Base-by-base conservation (phyloP, 2,329 filamentous ascomycete species). In the Epichloe sp. region DNA sequence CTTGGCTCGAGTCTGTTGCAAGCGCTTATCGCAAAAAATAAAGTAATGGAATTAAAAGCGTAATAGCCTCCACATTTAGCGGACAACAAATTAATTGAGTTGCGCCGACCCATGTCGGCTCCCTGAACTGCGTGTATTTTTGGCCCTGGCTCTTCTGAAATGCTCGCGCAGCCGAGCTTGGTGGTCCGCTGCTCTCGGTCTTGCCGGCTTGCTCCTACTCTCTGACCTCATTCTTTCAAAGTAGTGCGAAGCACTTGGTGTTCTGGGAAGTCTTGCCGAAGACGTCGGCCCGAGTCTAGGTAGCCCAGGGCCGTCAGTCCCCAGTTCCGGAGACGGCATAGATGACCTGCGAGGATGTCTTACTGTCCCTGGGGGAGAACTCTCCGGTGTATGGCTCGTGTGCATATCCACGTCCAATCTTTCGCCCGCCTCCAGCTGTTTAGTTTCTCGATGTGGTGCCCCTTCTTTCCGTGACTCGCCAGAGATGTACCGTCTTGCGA, bases 111-210 rank as follows among this genome's bases (percentile, higher is more conserved):
- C 44, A 4, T 45, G 48, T 23, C 48, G 37, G 40, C 43, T 46
- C 56, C 36, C 57, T 57, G 26, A 49, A 23, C 14, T 31, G 23
- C 42, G 47, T 47, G 40, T 47, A 47, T 50, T 54, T n/a, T 52
- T 49, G 1, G 55, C 50, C 19, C 50, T 56, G 19, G 54, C 58
- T 44, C 56, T 61, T 35, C 59, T 54, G 50, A 65, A 61, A 50
- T 62, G 58, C 35, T 62, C 60, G 17, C 57, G 53, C 31, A 66
- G 52, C 19, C 57, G 59, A 1, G 51, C 59, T 38, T 56, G 54
- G 37, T 63, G 56, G 44, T 60, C 60, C 6, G 49, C 52, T 19
- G 58, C 55, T 8, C 17, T 35, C 17, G n/a, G 11, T 14, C 44
- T 23, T 6, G 53, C 57, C 37, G 55, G 43, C 17, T 49, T 53